Evolutionary conservation across 148 eudicot species (phyloP).

Genomic region (Dianthus caryophyllus): DNA sequence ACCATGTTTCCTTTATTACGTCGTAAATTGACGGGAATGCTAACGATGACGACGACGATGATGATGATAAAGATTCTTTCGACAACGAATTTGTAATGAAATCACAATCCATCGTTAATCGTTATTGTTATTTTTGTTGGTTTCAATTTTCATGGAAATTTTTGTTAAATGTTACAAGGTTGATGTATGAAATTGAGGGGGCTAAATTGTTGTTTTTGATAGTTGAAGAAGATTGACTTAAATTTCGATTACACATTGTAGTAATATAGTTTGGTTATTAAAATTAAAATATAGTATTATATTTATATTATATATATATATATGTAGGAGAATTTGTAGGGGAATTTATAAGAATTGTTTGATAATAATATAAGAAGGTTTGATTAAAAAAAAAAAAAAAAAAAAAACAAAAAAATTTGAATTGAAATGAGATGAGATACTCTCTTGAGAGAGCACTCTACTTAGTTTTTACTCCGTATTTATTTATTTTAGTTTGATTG

Average conservation of each 20-base stretch:
- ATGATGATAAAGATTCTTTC: background rate
- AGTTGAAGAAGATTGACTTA: background rate
- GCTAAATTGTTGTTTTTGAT: background rate
- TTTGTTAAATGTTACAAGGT: conserved; percentile 6
- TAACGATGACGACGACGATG: background rate
- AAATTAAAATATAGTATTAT: too few species aligned
- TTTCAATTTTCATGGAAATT: background rate
- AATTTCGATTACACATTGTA: conserved; percentile 25
- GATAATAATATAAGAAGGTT: too few species aligned
- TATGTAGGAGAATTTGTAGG: too few species aligned
- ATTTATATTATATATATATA: too few species aligned
- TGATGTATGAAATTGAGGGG: background rate
- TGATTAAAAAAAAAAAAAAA: too few species aligned
- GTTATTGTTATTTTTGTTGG: background rate
- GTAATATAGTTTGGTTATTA: too few species aligned
- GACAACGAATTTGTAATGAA: background rate
- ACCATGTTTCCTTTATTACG: conserved; percentile 33
- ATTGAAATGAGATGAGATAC: conserved; percentile 21
- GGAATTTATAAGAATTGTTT: too few species aligned
- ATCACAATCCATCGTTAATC: background rate
- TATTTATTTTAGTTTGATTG: background rate
- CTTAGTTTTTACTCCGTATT: too few species aligned
- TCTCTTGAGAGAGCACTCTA: conserved; percentile 21
- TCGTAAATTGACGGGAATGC: conserved; percentile 14
- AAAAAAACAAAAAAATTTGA: too few species aligned